A percentile compares a stretch with the other conserved stretches of the same genome.
phyloP scores from a whole-genome alignment of 2,329 filamentous ascomycete species.

The Trichophyton benhamiae region DNA sequence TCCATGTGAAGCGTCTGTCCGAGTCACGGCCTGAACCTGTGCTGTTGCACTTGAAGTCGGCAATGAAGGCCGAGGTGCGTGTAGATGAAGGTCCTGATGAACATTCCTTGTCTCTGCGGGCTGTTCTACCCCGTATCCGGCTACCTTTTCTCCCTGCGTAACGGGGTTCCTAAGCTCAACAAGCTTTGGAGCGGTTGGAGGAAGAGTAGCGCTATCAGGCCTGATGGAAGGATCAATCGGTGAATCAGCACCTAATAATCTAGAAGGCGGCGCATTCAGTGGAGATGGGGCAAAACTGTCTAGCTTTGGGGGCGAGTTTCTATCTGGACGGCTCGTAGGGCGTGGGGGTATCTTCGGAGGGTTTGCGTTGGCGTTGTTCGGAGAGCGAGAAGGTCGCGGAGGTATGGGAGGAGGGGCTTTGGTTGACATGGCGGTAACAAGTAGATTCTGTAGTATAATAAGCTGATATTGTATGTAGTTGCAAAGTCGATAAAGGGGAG shows the following conservation, averaged over 20 bases:
- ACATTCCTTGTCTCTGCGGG: constrained; percentile 67
- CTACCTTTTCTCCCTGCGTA: constrained; percentile 33
- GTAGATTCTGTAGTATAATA: not conserved
- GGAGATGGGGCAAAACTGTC: constrained; percentile 13
- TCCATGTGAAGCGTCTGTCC: constrained; percentile 68
- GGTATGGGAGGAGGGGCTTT: constrained; percentile 18
- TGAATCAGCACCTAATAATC: not conserved
- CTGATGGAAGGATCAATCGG: constrained; percentile 32
- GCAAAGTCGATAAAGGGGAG: not conserved
- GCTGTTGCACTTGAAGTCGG: constrained; percentile 70
- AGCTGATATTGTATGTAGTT: not conserved
- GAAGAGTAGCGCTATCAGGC: constrained; percentile 66
- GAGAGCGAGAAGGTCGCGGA: constrained; percentile 29
- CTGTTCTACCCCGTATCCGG: constrained; percentile 33
- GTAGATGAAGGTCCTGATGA: constrained; percentile 67
- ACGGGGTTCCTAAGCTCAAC: constrained; percentile 64
- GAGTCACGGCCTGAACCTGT: constrained; percentile 70
- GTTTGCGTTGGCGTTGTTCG: constrained; percentile 20
- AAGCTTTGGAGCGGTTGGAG: constrained; percentile 79
- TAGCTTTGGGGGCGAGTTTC: constrained; percentile 6
- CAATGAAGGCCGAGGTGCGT: constrained; percentile 79
- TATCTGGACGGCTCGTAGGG: constrained; percentile 8
- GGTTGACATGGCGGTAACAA: constrained; percentile 11
- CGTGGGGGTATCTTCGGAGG: constrained; percentile 12
- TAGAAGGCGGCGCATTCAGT: constrained; percentile 9